Conservation (phyloP, 352 stramenopile species). For the Peronospora tabacina region DNA sequence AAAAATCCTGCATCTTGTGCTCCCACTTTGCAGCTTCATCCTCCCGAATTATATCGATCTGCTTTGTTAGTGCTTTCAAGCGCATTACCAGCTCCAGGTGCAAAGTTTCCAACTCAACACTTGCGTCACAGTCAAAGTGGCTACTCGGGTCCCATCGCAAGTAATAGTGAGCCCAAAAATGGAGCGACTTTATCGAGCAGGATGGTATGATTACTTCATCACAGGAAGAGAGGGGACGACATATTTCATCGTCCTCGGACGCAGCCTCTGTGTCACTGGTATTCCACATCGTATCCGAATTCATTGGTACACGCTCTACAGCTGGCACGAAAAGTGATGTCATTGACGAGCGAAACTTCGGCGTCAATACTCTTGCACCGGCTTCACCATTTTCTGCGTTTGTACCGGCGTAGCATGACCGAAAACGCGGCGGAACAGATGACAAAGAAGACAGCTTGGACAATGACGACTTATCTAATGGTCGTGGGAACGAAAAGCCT, state of each 20-base stretch:
- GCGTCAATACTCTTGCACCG: conserved; percentile 10
- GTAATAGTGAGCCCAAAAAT: conserved; percentile 78
- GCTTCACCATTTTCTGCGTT: conserved; percentile 9
- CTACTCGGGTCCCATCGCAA: conserved; percentile 64
- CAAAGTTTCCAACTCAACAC: conserved; percentile 47
- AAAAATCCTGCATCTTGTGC: conserved; percentile 16
- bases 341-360: conserved; percentile 27
- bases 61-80: conserved; percentile 26
- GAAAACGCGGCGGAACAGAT: conserved; percentile 15
- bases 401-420: conserved; percentile 11
- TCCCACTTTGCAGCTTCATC: conserved; percentile 31
- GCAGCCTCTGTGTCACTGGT: conserved; percentile 24
- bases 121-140: conserved; percentile 49
- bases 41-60: conserved; percentile 19
- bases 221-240: conserved; percentile 24
- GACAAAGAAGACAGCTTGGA: conserved; percentile 22
- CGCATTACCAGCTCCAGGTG: conserved; percentile 43
- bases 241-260: conserved; percentile 34
- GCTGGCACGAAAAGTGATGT: conserved; percentile 32
- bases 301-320: conserved; percentile 21
- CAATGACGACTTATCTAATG: conserved; percentile 25
- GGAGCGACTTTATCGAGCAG: conserved; percentile 54
- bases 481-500: conserved; percentile 48
- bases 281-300: conserved; percentile 28
- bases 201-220: conserved; percentile 67